Evolutionary conservation across 805 yeast genomes (phyloP), one percentile per base, ranked within the genome.

Genomic region (Candida yuanshanica): DNA sequence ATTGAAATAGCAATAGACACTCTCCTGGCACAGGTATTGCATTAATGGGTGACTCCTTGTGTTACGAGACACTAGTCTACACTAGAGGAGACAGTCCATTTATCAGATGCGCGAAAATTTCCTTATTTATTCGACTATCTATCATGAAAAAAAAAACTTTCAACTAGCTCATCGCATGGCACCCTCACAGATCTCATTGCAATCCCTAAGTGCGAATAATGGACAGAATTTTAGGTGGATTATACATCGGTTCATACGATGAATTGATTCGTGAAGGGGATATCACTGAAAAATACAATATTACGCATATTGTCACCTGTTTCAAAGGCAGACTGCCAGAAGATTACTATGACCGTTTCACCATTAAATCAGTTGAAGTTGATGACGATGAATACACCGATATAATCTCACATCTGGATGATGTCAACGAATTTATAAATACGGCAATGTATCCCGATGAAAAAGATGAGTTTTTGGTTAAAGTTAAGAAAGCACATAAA

Each of bases 211-310:
- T n/a, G n/a, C 11, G 11, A 31, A 40, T 35, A 38, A 27, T 40
- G n/a, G 69, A 75, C 41, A 69, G 95, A 53, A 72, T 89, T n/a
- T 61, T 86, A n/a, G 95, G 95, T 20, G 81, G 81, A 8, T 72
- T 91, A 2, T 85, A 79, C 62, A 61, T 91, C 13, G 89, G 96
- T 5, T 77, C 93, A 1, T 66, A 82, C 17, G 76, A 74, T 38
- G 84, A 95, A 0, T 63, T 89, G 18, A 64, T 72, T 13, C 70
- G 76, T 4, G 72, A 65, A 33, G 61, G 69, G 12, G 78, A 83
- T 33, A 61, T 86, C 33, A 63, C 61, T 23, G 65, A 66, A 18
- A 68, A 74, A 18, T 63, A 71, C 49, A 73, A 75, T 9, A 80
- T 93, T 33, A 74, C 87, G 0, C 87, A 83, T 55, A 75, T 93